Base-by-base conservation (phyloP, 2,329 filamentous ascomycete genomes). In the Rutstroemia sp. region DNA sequence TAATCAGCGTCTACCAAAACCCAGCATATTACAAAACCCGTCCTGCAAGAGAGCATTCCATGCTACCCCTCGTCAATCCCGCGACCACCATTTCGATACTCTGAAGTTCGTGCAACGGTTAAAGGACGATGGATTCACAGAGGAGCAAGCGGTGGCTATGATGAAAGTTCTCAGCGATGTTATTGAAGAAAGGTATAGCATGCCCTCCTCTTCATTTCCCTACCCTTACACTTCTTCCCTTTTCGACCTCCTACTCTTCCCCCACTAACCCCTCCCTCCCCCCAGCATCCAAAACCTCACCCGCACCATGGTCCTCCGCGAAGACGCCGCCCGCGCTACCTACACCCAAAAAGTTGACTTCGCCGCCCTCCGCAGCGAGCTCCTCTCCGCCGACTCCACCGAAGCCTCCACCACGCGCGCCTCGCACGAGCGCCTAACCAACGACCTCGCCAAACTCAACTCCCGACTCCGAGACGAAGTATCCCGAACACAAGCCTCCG, bases 151-250 rank as follows among this genome's bases (percentile, higher is more conserved):
- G 2, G 91, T 90, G 25, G 92, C 94, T n/a, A 94, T 96, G 88
- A 97, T 99, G 94, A 89, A 89, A 70, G 89, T 97, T 6, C 78
- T 99, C 41, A 92, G 91, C 73, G 92, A 97, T 71, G 92, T 97
- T 9, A 96, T 99, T 63, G 89, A 97, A 71, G 94, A 99, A 74
- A 95, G 86, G 85, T 86, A 64, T 23, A 68, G 30, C 19, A 21
- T n/a, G 23, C 48, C 27, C 39, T 51, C 38, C 48, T 34, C 14
- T 17, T 14, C 34, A 41, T 41, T 4, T 9, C 34, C 16, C 9
- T 17, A 2, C 10, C 7, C 17, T 14, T 53, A 30, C 9, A 23
- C 19, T 37, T n/a, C 48, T 21, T 38, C 48, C 34, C 37, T 3
- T 48, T 25, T 42, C 16, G 48, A 25, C 17, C n/a, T 37, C 30